Percentiles rank a stretch among this genome's conserved stretches.
Evolutionary conservation across 495 filamentous ascomycete species (phyloP).

Genomic region (Hyaloscypha variabilis): DNA sequence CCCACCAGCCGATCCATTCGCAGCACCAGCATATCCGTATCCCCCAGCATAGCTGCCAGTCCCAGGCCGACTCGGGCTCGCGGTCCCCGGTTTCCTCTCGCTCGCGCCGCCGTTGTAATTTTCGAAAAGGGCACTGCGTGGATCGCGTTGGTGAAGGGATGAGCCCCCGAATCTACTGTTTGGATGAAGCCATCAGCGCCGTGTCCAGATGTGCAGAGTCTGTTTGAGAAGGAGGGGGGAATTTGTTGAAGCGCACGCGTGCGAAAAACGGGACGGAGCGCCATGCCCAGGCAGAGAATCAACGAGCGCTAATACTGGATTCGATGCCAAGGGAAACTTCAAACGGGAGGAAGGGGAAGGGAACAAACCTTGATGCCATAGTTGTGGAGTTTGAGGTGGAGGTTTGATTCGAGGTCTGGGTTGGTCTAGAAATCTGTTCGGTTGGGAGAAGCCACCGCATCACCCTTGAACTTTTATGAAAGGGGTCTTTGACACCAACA

Average conservation of each 20-base stretch:
- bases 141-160: constrained; percentile 76
- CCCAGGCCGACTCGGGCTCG: constrained; percentile 40
- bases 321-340: not conserved
- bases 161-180: constrained; percentile 18
- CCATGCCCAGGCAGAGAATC: not conserved
- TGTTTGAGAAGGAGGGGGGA: not conserved
- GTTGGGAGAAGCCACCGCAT: constrained; percentile 17
- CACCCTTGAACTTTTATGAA: not conserved
- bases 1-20: constrained; percentile 20
- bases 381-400: constrained; percentile 10
- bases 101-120: constrained; percentile 72
- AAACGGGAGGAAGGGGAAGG: not conserved
- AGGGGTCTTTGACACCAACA: not conserved
- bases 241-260: not conserved
- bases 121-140: constrained; percentile 87
- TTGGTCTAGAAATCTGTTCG: constrained; percentile 15
- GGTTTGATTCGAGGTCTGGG: not conserved
- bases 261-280: not conserved
- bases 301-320: constrained; percentile 1
- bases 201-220: not conserved
- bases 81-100: constrained; percentile 51
- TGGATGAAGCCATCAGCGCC: not conserved
- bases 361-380: constrained; percentile 38
- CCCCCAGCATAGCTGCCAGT: constrained; percentile 41
- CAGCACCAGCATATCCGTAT: constrained; percentile 64